A percentile compares a stretch with the other conserved stretches of the same genome.
Evolutionary conservation across 2,329 filamentous ascomycete species (phyloP).

Genomic region (Pestalotiopsis sp.): DNA sequence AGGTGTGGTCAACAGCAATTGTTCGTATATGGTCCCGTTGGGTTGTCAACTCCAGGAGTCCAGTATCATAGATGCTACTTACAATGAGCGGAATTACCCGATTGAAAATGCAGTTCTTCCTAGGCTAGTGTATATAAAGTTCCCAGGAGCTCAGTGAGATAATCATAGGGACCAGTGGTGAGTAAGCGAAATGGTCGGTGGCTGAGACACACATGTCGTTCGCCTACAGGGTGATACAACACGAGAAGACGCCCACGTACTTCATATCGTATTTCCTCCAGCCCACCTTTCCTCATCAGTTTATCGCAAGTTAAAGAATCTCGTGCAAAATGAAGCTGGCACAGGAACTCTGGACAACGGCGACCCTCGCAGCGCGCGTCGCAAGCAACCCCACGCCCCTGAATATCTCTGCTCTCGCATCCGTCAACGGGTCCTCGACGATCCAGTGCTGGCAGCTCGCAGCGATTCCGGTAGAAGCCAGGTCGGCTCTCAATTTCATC

Average conservation of each 20-base stretch:
- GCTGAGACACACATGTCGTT: neutral
- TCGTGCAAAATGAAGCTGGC: neutral
- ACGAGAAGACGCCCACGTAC: neutral
- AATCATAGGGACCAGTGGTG: too few species aligned
- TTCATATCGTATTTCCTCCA: neutral
- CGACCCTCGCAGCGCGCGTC: neutral
- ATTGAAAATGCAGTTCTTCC: too few species aligned
- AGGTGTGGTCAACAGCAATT: too few species aligned
- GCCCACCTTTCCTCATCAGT: neutral
- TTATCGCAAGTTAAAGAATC: too few species aligned
- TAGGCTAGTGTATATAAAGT: too few species aligned
- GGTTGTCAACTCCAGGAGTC: too few species aligned
- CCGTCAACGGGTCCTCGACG: slow-evolving; percentile 28
- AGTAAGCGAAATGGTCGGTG: neutral
- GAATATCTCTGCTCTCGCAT: slow-evolving; percentile 32
- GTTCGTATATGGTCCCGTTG: too few species aligned
- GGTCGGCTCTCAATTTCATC: slow-evolving; percentile 32
- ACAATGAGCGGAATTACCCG: too few species aligned
- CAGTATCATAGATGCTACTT: too few species aligned
- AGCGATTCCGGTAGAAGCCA: slow-evolving; percentile 26
- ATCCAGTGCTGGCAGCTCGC: slow-evolving; percentile 33
- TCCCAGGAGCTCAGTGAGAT: too few species aligned
- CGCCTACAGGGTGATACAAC: neutral
- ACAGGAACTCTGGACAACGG: too few species aligned
- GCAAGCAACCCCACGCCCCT: slow-evolving; percentile 16